Base-by-base conservation (phyloP, 179 eudicot species). In the Beta corolliflora region DNA sequence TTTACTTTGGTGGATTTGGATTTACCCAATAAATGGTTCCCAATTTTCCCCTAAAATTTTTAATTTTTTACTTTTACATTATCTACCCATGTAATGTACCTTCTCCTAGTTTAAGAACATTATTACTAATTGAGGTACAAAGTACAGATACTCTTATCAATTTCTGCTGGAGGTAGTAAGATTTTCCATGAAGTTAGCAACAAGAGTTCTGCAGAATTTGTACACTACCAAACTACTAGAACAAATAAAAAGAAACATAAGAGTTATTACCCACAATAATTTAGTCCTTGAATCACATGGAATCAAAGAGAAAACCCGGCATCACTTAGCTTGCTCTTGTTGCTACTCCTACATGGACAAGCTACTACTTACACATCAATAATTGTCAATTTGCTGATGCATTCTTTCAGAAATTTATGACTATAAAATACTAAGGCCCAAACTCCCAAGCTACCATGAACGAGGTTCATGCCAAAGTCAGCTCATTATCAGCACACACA, bases 371-470 rank as follows among this genome's bases (percentile, higher is more conserved):
- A 61, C 23, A 25, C 48, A 67, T 36, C 14, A 67, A 5, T 13
- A 7, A 15, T 41, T 41, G 12, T 68, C 52, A 41, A 45, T 25
- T 64, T 46, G 29, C 14, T 74, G 76, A 80, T 61, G 82, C 70
- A 61, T 78, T 73, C 82, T 31, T 73, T 63, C 78, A 60, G 19
- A 46, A 21, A 71, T 59, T 60, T 71, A 80, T 71, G 50, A 80
- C 61, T 50, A 59, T 16, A 60, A 71, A 16, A 23, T 65, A 54
- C 36, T 10, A 13, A 1, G 82, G 82, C 78, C 78, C 82, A 61
- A 64, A 80, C 77, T 60, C 61, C 82, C 82, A 80, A 29, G 76
- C 52, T 66, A 66, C 78, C 76, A 61, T 80, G 36, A 71, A 79
- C 64, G 16, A n/a, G 63, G 12, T 23, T 60, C 48, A 2, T 79